Evolutionary conservation across 768 basidiomycete genomes (phyloP), one percentile per base, ranked within the genome.

Genomic region (Suillus spraguei): DNA sequence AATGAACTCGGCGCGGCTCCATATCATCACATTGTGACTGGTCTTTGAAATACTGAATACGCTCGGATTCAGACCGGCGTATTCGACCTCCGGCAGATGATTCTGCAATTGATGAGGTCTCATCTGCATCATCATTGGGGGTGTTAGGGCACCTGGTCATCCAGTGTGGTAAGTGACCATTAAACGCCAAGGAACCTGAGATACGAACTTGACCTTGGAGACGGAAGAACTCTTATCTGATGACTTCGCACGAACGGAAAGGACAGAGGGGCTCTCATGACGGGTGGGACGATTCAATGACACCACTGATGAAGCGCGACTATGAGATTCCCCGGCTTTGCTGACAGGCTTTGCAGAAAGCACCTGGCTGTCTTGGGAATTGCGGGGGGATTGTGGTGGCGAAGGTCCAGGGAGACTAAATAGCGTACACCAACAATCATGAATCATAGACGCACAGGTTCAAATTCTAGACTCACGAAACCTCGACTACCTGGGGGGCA

Each of bases 1-100:
- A 91, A 60, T 80, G 79, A n/a, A 82, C 87, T 10, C 81, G 79
- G 72, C 85, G 82, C 2, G 83, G 80, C 63, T 88, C 87, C 53
- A 88, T 72, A 35, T 79, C 78, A 35, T 80, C 80, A 64, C 87
- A 87, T 55, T 85, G 80, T 6, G 85, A 77, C 66, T 91, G 84
- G 64, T 87, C 85, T 65, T 83, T 82, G 72, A 88, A 85, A 72
- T 87, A 87, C 68, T 86, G 80, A 42, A 85, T 80, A 35, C 90
- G 85, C 66, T 90, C 87, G 9, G 77, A 74, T 75, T 89, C 89
- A 28, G 79, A 84, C 62, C 87, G 85, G 42, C 86, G 84, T 44
- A 83, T 80, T 53, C 75, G 70, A 36, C n/a, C 71, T 63, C 79
- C 79, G 62, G 78, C 75, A 5, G 78, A 76, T 4, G 86, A 87